Conservation (phyloP, 768 basidiomycete species). For the Tylopilus sp. region DNA sequence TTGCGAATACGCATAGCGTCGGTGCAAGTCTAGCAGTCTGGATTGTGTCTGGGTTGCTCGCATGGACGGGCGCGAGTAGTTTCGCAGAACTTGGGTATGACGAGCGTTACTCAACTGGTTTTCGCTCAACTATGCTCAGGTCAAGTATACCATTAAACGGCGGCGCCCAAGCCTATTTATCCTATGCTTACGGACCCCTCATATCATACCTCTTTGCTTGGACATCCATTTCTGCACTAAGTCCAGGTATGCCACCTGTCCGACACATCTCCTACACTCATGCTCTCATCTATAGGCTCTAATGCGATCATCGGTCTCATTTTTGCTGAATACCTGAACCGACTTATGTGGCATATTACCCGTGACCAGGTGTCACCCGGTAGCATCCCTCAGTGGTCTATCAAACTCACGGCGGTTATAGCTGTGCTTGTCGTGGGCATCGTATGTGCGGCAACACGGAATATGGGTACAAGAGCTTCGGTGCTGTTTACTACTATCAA, state of each 20-base stretch:
- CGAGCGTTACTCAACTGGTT: not conserved
- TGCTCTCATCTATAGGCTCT: slow-evolving; percentile 41
- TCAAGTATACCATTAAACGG: slow-evolving; percentile 41
- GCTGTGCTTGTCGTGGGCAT: slow-evolving; percentile 70
- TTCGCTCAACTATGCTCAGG: slow-evolving; percentile 7
- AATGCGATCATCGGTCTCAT: slow-evolving; percentile 88
- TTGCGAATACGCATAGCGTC: slow-evolving; percentile 84
- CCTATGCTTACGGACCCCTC: slow-evolving; percentile 84
- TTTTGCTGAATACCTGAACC: slow-evolving; percentile 89
- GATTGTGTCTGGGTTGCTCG: slow-evolving; percentile 77
- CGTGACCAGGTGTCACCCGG: slow-evolving; percentile 68
- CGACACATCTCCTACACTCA: not conserved
- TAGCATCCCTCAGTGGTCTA: slow-evolving; percentile 85
- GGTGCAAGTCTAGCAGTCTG: slow-evolving; percentile 88
- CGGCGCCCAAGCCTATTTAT: slow-evolving; percentile 75
- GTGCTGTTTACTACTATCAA: slow-evolving; percentile 89
- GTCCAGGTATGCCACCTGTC: slow-evolving; percentile 56
- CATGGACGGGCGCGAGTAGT: slow-evolving; percentile 95
- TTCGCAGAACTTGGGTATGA: slow-evolving; percentile 87
- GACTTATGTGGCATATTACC: slow-evolving; percentile 79
- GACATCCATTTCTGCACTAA: slow-evolving; percentile 88
- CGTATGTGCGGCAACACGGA: slow-evolving; percentile 77
- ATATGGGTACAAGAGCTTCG: slow-evolving; percentile 74
- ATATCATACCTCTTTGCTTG: slow-evolving; percentile 92
- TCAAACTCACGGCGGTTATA: slow-evolving; percentile 77